Evolutionary conservation across 345 rosid genomes (phyloP).

Genomic region (Firmiana major): DNA sequence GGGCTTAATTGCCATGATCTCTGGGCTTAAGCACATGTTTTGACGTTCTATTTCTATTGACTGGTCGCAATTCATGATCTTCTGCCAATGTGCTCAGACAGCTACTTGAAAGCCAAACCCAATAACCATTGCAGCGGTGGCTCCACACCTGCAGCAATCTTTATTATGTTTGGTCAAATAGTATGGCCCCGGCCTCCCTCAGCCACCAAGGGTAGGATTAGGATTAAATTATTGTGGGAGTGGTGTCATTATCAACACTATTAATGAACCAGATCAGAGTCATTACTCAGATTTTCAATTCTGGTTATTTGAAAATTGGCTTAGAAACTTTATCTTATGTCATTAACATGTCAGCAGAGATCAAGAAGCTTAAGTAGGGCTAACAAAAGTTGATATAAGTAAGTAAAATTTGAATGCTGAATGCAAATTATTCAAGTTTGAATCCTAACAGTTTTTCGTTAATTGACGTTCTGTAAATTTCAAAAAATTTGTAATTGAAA

Average conservation of each 20-base stretch:
- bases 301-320: neutral
- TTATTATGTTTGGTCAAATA: constrained; percentile 12
- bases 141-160: neutral
- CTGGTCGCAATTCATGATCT: neutral
- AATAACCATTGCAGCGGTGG: constrained; percentile 5
- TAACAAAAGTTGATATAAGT: no score
- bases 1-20: neutral
- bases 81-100: neutral
- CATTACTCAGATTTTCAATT: constrained; percentile 1
- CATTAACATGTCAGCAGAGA: neutral
- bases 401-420: no score
- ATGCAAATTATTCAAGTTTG: no score
- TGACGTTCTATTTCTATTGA: constrained; percentile 3
- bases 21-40: constrained; percentile 8
- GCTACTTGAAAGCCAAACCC: neutral
- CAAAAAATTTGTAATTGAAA: no score
- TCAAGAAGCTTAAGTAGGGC: neutral
- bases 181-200: neutral
- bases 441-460: no score
- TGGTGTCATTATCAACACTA: constrained; percentile 19
- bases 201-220: neutral
- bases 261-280: neutral
- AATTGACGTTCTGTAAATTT: no score
- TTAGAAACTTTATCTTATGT: neutral
- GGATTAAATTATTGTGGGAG: constrained; percentile 5